phyloP scores from a whole-genome alignment of 495 filamentous ascomycete species.

The Talaromyces wortmannii region DNA sequence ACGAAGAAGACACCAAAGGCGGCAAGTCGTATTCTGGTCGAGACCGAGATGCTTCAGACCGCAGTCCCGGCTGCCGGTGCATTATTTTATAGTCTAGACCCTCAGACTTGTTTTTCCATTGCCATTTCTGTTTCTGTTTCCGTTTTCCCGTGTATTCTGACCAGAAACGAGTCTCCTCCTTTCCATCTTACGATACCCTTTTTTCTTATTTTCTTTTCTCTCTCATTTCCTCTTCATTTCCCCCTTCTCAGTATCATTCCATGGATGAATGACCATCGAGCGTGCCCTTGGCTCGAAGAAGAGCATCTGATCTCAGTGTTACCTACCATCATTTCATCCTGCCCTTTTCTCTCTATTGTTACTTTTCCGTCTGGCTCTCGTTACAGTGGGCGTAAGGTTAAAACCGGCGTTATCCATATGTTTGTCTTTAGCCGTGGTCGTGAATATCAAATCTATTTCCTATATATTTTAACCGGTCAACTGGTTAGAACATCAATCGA shows the following conservation, averaged over 20 bases:
- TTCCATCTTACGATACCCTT: conserved; percentile 1
- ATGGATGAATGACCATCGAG: not conserved
- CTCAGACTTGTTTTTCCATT: not conserved
- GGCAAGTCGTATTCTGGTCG: conserved; percentile 55
- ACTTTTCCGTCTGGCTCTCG: not conserved
- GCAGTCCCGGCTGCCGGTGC: conserved; percentile 67
- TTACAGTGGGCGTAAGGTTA: not conserved
- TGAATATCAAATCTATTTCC: no score
- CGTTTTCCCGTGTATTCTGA: no score
- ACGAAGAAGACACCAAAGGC: conserved; percentile 81
- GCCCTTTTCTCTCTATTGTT: conserved; percentile 4
- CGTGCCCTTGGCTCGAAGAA: no score
- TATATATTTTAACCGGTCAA: no score
- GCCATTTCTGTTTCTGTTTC: not conserved
- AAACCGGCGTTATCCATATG: not conserved
- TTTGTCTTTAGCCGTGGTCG: no score
- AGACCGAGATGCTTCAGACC: conserved; percentile 54
- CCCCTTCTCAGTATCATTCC: not conserved
- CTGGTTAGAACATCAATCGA: not conserved
- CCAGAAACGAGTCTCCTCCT: not conserved
- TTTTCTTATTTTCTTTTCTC: not conserved
- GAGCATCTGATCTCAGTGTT: no score
- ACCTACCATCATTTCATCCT: not conserved
- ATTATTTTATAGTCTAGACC: conserved; percentile 59
- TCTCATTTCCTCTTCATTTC: not conserved